phyloP scores from a whole-genome alignment of 169 alveolate species.

The Eimeria maxima region DNA sequence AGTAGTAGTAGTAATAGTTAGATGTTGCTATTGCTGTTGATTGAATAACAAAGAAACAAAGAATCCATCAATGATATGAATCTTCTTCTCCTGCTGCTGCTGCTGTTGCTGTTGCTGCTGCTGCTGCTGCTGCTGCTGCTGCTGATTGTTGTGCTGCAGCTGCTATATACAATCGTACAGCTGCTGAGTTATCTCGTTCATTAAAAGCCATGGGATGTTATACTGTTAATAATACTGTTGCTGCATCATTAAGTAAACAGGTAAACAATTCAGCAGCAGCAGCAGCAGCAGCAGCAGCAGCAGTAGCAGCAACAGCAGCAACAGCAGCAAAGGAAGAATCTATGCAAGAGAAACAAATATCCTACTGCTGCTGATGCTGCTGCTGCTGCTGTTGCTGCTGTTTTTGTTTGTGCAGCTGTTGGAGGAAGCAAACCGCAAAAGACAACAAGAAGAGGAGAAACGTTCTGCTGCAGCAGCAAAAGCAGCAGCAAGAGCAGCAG shows the following conservation, averaged over 20 bases:
- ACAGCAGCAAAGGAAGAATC: no score
- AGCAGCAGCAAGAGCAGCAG: conserved; percentile 23
- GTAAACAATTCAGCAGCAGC: not conserved
- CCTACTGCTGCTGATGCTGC: no score
- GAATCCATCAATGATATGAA: no score
- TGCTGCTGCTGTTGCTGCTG: no score
- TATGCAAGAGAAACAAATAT: not conserved
- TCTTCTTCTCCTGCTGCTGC: not conserved
- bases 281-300: no score
- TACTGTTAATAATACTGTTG: not conserved
- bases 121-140: conserved; percentile 34
- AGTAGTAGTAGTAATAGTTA: no score
- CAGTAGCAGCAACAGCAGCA: no score
- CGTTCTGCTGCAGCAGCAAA: not conserved
- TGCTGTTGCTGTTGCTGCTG: conserved; percentile 46
- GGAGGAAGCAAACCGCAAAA: not conserved
- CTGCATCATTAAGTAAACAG: conserved; percentile 2
- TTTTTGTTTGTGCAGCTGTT: not conserved
- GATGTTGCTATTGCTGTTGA: not conserved
- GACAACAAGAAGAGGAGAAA: no score
- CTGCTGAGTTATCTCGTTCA: conserved; percentile 27
- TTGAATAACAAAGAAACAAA: not conserved
- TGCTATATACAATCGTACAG: not conserved
- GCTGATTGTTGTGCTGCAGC: conserved; percentile 48
- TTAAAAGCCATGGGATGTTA: conserved; percentile 17